These are phyloP conservation scores for Tillandsia leiboldiana DNA, from an alignment of 176 grass and related monocot species.

Conservation along the genomic window DNA sequence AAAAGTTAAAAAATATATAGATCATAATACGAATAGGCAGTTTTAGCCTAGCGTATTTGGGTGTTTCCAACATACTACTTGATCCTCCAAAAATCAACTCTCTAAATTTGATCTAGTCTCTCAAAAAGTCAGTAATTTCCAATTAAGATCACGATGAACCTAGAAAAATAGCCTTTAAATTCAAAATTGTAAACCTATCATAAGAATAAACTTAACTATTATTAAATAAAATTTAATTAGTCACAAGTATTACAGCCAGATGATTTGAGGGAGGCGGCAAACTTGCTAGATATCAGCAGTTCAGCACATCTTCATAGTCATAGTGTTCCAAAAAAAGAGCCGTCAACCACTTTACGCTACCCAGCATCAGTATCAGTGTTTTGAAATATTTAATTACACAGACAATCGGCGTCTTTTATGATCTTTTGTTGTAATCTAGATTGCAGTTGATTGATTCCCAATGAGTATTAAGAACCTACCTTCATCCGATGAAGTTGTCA, in stretches of 20 bases:
- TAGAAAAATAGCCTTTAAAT: neutral
- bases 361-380: no score
- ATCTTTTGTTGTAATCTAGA: no score
- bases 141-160: neutral
- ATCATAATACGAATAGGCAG: neutral
- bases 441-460: neutral
- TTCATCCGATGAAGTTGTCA: slow-evolving; percentile 63
- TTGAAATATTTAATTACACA: no score
- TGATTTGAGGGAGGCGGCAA: neutral
- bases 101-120: neutral
- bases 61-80: no score
- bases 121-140: neutral
- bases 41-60: no score
- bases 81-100: neutral
- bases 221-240: no score
- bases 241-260: neutral
- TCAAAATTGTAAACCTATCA: neutral
- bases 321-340: no score
- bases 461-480: slow-evolving; percentile 27
- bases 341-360: no score
- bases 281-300: no score
- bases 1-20: slow-evolving; percentile 20
- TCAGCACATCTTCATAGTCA: no score
- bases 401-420: no score
- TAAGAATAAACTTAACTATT: no score